Percentiles rank a stretch among this genome's conserved stretches.
These are phyloP conservation scores for Hippophae gyantsensis DNA, from an alignment of 306 rosid genomes.

Conservation along the genomic window DNA sequence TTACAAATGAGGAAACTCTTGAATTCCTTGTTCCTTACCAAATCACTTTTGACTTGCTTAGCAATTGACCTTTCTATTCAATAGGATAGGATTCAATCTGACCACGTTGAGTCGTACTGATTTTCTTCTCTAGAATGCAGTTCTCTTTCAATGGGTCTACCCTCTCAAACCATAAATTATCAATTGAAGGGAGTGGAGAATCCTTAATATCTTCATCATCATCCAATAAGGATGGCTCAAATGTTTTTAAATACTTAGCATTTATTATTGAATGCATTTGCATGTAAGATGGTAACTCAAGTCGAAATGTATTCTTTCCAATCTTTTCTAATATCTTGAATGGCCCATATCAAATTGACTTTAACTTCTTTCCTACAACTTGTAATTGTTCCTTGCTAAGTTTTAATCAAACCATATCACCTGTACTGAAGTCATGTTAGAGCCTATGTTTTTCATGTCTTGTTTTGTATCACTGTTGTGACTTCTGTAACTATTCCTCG, in stretches of 20 bases:
- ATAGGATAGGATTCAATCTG: not conserved
- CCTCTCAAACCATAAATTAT: not conserved
- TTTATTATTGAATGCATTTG: no score
- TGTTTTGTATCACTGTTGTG: no score
- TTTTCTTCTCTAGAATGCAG: not conserved
- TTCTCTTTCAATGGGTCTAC: not conserved
- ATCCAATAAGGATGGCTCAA: conserved; percentile 1
- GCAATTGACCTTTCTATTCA: not conserved
- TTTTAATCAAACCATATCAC: no score
- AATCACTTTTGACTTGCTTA: not conserved
- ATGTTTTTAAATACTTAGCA: not conserved
- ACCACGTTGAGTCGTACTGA: not conserved
- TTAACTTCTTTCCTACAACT: no score
- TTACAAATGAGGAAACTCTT: not conserved
- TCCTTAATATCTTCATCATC: not conserved
- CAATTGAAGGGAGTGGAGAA: not conserved
- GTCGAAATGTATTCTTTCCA: no score
- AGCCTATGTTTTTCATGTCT: no score
- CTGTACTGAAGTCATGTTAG: no score
- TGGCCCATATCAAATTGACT: no score
- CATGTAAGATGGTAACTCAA: no score
- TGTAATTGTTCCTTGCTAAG: no score
- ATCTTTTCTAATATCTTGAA: no score
- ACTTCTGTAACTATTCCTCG: no score
- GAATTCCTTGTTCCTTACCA: not conserved